These are phyloP conservation scores for Alternaria alternata DNA, from an alignment of 2,329 filamentous ascomycete genomes.

Conservation along the genomic window DNA sequence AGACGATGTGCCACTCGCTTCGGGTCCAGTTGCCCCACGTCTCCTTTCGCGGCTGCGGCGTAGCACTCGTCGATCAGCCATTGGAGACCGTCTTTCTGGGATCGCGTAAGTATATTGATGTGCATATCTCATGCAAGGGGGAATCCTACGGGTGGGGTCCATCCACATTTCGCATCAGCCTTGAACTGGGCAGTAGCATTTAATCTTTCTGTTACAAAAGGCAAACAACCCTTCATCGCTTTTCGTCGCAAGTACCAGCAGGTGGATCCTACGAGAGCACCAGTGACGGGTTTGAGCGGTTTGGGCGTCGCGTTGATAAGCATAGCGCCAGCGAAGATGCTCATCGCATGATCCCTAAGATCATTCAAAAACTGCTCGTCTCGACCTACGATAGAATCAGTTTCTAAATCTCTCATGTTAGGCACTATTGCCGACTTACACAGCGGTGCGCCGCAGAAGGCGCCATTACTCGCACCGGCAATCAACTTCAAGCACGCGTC, in stretches of 20 bases:
- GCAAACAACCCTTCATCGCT: conserved; percentile 19
- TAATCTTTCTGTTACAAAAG: conserved; percentile 24
- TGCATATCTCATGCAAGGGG: neutral
- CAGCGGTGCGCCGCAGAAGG: conserved; percentile 25
- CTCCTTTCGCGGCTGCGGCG: conserved; percentile 16
- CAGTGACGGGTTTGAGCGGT: conserved; percentile 21
- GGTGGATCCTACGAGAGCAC: conserved; percentile 16
- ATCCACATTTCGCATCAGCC: conserved; percentile 17
- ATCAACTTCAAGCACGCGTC: conserved; percentile 21
- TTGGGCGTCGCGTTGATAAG: conserved; percentile 23
- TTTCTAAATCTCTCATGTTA: neutral
- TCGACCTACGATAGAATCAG: conserved; percentile 16
- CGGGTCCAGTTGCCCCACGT: conserved; percentile 20
- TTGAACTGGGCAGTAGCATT: conserved; percentile 23
- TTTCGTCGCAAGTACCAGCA: conserved; percentile 21
- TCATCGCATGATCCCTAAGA: conserved; percentile 23
- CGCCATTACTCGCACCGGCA: conserved; percentile 24
- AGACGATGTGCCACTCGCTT: conserved; percentile 24
- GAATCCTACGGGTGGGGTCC: conserved; percentile 20
- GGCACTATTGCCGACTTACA: conserved; percentile 11
- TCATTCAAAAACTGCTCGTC: conserved; percentile 21
- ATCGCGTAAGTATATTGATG: conserved; percentile 1
- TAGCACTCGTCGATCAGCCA: conserved; percentile 27
- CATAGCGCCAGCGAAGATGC: conserved; percentile 24
- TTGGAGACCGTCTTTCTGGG: conserved; percentile 26